Base-by-base conservation (phyloP, 352 stramenopile genomes). In the Globisporangium cederbergense region DNA sequence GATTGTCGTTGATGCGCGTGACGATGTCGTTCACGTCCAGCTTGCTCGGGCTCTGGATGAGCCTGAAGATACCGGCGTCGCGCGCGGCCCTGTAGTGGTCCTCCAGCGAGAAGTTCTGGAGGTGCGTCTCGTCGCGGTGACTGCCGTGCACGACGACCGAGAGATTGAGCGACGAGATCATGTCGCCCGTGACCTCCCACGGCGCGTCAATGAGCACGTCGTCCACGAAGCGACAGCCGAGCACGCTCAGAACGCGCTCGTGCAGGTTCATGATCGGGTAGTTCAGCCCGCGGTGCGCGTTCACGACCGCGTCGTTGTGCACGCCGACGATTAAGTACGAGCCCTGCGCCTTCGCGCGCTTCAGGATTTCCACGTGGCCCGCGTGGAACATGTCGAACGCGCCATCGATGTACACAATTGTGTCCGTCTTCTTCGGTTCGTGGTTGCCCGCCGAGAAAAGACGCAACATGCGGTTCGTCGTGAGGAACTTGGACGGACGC, bases 371-470 rank as follows among this genome's bases (percentile, higher is more conserved):
- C 16, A 99, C 95, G 75, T 99, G 97, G 57, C 97, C 97, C 18
- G 93, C 90, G 77, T 99, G 97, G 82, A 99, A 99, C 91, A 99
- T 98, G 78, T 99, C 97, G 78, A 97, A 99, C 22, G 91, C 88
- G 57, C 97, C 97, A 77, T 99, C 96, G 63, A 99, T 98, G 79
- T 99, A 99, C 68, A 99, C 95, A 30, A 99, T 83, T 50, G 81
- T 88, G 78, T 97, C 96, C 45, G 75, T 81, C 61, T 91, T 89
- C 61, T 79, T 83, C 4, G 97, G 96, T 67, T 94, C 84, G 62
- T 90, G 84, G 72, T 95, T 91, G 63, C 88, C 91, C 45, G 84
- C 86, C 8, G 91, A 96, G 58, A 97, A 97, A 58, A 98, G 77
- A 11, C 94, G 88, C 40, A 99, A 73, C 90, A 99, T 97, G 71